phyloP scores from a whole-genome alignment of 2,329 filamentous ascomycete species.

The Tympanopsis confertula region DNA sequence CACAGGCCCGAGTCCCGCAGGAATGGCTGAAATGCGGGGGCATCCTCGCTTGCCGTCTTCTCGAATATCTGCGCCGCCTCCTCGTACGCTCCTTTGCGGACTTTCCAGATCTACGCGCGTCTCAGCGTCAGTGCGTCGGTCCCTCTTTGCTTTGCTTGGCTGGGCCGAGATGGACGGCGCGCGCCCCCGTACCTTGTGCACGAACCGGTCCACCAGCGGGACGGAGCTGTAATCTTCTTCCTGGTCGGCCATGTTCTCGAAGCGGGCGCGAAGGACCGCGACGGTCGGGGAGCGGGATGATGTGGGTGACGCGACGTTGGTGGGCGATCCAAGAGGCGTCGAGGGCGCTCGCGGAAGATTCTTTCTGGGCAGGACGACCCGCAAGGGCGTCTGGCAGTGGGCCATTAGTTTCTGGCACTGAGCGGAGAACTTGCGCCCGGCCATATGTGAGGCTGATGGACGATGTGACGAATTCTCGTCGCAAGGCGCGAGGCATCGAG shows the following conservation, averaged over 20 bases:
- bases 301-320: background rate
- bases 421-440: background rate
- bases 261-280: background rate
- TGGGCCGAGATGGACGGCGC: background rate
- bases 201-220: conserved; percentile 68
- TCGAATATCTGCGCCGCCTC: conserved; percentile 81
- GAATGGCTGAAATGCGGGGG: conserved; percentile 79
- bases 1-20: conserved; percentile 72
- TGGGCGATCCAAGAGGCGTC: background rate
- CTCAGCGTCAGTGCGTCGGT: conserved; percentile 3
- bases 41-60: conserved; percentile 69
- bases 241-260: conserved; percentile 59
- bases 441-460: background rate
- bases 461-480: no score
- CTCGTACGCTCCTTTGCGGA: conserved; percentile 88
- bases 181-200: conserved; percentile 56
- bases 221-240: conserved; percentile 76
- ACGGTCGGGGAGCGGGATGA: background rate
- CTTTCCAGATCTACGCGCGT: conserved; percentile 70
- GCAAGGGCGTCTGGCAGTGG: background rate
- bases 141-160: conserved; percentile 1
- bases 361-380: no score
- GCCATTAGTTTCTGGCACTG: background rate
- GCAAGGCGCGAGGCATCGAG: no score
- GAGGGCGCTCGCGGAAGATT: background rate